Evolutionary conservation across 1,139 yeast species (phyloP).

Genomic region (Arxiozyma telluris): DNA sequence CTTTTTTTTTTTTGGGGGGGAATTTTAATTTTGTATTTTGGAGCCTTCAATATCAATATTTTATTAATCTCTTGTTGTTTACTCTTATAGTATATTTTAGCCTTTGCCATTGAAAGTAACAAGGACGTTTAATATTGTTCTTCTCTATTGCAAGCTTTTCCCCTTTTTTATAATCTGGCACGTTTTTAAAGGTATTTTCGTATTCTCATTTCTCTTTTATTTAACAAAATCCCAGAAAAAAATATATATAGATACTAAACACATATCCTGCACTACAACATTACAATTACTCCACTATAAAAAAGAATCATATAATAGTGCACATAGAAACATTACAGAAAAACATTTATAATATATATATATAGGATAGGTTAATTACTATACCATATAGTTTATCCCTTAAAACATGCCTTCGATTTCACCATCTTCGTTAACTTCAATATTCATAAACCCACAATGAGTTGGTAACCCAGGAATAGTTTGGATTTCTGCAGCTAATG

Average conservation of each 20-base stretch:
- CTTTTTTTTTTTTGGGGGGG: neutral
- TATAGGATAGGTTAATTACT: neutral
- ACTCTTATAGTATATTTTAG: no score
- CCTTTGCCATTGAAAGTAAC: neutral
- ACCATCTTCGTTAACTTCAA: constrained; percentile 70
- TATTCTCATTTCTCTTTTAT: neutral
- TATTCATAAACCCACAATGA: constrained; percentile 80
- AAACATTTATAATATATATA: no score
- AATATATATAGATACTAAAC: no score
- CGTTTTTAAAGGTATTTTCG: neutral
- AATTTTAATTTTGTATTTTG: no score
- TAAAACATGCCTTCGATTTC: constrained; percentile 72
- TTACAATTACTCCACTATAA: no score
- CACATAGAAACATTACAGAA: neutral
- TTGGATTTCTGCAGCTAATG: constrained; percentile 74
- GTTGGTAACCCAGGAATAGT: constrained; percentile 81
- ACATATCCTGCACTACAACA: neutral
- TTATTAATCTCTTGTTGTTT: no score
- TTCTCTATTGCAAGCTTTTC: neutral
- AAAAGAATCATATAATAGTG: no score
- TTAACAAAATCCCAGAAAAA: neutral
- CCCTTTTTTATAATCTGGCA: neutral
- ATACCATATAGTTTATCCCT: neutral
- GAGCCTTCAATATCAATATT: neutral
- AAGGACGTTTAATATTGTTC: neutral